These are phyloP conservation scores for Asterochloris erici DNA, from an alignment of 139 green algal species.

Conservation along the genomic window DNA sequence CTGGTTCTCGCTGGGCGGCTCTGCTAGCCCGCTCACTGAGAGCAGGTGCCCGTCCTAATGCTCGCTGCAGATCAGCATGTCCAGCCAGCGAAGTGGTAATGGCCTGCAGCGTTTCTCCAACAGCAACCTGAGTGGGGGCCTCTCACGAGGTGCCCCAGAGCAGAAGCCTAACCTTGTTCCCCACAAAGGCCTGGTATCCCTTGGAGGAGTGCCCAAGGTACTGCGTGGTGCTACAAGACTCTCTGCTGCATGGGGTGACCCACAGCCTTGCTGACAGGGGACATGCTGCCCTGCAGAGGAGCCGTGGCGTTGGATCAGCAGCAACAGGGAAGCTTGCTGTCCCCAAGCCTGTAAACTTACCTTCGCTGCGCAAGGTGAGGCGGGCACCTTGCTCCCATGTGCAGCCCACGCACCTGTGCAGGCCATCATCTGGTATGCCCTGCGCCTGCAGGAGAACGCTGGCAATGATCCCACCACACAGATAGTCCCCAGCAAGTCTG, in stretches of 20 bases:
- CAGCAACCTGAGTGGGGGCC: slow-evolving; percentile 13
- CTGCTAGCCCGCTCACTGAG: too few relatives aligned
- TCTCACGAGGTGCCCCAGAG: background rate
- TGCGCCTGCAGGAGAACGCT: slow-evolving; percentile 62
- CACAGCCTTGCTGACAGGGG: background rate
- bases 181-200: background rate
- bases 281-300: slow-evolving; percentile 23
- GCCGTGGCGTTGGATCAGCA: slow-evolving; percentile 21
- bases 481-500: slow-evolving; percentile 53
- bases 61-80: too few relatives aligned
- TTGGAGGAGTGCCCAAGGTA: slow-evolving; percentile 15
- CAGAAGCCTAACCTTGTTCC: background rate
- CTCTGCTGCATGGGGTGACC: too few relatives aligned
- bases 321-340: slow-evolving; percentile 63
- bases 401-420: background rate
- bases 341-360: slow-evolving; percentile 78
- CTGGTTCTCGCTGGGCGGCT: too few relatives aligned
- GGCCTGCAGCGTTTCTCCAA: slow-evolving; percentile 4
- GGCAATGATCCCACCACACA: slow-evolving; percentile 69
- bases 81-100: too few relatives aligned
- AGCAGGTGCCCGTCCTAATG: too few relatives aligned
- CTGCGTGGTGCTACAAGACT: background rate
- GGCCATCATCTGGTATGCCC: background rate
- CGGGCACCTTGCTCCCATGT: background rate
- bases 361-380: slow-evolving; percentile 74